These are phyloP conservation scores for Globisporangium echinulatum DNA, from an alignment of 352 stramenopile species.

Conservation along the genomic window DNA sequence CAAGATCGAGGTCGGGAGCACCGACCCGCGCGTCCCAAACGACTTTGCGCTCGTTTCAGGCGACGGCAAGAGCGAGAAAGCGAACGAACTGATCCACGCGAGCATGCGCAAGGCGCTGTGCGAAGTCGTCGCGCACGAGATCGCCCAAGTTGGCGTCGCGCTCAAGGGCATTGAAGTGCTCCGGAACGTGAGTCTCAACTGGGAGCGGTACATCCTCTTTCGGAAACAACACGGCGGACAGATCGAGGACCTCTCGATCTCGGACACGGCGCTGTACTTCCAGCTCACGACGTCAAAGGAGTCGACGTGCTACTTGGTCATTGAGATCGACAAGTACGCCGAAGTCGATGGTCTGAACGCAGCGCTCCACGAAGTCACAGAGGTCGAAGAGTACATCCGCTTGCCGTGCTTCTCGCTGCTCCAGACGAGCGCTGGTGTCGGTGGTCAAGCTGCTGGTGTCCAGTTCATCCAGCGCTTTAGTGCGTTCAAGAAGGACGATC, in stretches of 20 bases:
- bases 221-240: conserved; percentile 73
- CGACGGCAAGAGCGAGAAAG: conserved; percentile 66
- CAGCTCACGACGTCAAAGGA: conserved; percentile 80
- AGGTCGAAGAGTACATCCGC: conserved; percentile 62
- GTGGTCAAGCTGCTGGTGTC: conserved; percentile 56
- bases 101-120: conserved; percentile 69
- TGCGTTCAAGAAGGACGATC: conserved; percentile 71
- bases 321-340: conserved; percentile 81
- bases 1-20: conserved; percentile 62
- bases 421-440: conserved; percentile 54
- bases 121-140: conserved; percentile 81
- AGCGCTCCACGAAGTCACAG: conserved; percentile 40
- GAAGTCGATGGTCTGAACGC: conserved; percentile 57
- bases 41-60: conserved; percentile 71
- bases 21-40: conserved; percentile 32
- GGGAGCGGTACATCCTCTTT: conserved; percentile 82
- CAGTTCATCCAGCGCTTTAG: conserved; percentile 84
- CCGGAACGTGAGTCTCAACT: conserved; percentile 74
- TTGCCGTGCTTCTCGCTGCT: conserved; percentile 79
- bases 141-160: conserved; percentile 63
- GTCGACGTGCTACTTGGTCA: conserved; percentile 77
- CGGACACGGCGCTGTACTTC: conserved; percentile 74
- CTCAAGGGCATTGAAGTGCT: conserved; percentile 80
- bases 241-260: conserved; percentile 78
- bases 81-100: conserved; percentile 60